Evolutionary conservation across 495 filamentous ascomycete species (phyloP).

Genomic region (Baudoinia panamericana): DNA sequence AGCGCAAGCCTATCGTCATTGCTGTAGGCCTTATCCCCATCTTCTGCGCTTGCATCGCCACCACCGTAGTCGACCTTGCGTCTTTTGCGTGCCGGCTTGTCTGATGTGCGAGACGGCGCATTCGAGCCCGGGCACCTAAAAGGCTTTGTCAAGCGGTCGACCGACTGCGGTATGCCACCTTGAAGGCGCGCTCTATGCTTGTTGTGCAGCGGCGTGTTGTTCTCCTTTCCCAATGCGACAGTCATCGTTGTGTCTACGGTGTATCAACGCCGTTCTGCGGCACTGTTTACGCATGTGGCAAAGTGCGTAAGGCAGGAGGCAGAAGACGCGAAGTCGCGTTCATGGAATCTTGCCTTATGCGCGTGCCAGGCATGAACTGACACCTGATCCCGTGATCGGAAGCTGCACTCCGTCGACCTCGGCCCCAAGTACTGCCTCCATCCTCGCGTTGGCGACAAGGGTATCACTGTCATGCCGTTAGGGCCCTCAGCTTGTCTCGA

Average conservation of each 20-base stretch:
- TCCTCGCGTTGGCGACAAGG: too few species aligned
- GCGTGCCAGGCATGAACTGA: too few species aligned
- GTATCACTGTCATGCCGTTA: too few species aligned
- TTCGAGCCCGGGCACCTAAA: constrained; percentile 90
- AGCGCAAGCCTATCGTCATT: constrained; percentile 80
- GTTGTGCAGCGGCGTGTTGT: neutral
- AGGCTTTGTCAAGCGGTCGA: constrained; percentile 65
- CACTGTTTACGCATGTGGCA: too few species aligned
- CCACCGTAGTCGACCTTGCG: constrained; percentile 82
- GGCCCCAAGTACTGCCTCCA: too few species aligned
- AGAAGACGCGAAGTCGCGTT: too few species aligned
- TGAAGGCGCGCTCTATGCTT: constrained; percentile 26
- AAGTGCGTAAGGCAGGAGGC: too few species aligned
- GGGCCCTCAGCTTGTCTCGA: too few species aligned
- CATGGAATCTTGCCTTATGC: too few species aligned
- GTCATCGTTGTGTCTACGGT: constrained; percentile 3
- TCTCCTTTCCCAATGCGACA: constrained; percentile 15
- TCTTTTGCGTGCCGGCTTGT: constrained; percentile 73
- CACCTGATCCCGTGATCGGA: too few species aligned
- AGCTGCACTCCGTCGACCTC: too few species aligned
- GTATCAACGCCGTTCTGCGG: too few species aligned
- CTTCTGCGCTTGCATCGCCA: constrained; percentile 59
- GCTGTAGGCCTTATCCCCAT: constrained; percentile 67
- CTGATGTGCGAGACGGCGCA: constrained; percentile 52
- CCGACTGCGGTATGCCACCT: constrained; percentile 36